Percentiles rank a stretch among this genome's conserved stretches.
phyloP scores from a whole-genome alignment of 495 filamentous ascomycete species.

The Xylaria bambusicola region DNA sequence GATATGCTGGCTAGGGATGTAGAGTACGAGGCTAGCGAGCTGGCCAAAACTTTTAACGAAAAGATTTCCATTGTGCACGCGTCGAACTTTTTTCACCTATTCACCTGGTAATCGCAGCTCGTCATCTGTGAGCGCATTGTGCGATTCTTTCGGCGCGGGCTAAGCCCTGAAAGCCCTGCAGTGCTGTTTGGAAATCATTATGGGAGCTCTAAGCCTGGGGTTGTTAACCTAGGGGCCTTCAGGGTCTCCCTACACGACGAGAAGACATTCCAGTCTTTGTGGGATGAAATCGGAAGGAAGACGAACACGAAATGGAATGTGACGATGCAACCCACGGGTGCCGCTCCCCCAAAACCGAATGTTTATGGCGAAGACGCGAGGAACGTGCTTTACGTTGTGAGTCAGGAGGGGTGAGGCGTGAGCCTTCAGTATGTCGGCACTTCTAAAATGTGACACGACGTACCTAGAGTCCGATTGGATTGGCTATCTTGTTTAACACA shows the following conservation, averaged over 20 bases:
- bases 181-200: conserved; percentile 52
- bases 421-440: too few species aligned
- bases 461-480: too few species aligned
- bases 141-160: conserved; percentile 37
- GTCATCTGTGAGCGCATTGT: conserved; percentile 48
- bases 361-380: conserved; percentile 4
- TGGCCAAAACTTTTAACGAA: conserved; percentile 34
- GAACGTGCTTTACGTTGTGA: conserved; percentile 8
- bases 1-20: conserved; percentile 29
- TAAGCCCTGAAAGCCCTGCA: conserved; percentile 38
- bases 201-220: conserved; percentile 40
- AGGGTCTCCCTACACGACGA: conserved; percentile 39
- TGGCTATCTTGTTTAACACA: too few species aligned
- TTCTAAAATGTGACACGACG: too few species aligned
- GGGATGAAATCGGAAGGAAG: conserved; percentile 50
- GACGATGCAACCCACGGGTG: neutral
- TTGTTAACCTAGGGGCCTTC: conserved; percentile 17
- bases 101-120: conserved; percentile 55
- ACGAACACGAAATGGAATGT: conserved; percentile 47
- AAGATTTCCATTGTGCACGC: conserved; percentile 59
- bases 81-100: conserved; percentile 62
- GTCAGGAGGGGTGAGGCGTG: too few species aligned
- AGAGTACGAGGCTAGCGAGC: conserved; percentile 7
- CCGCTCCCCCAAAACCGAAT: conserved; percentile 10
- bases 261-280: conserved; percentile 49